A percentile compares a stretch with the other conserved stretches of the same genome.
Evolutionary conservation across 352 stramenopile genomes (phyloP).

Genomic region (Phytophthora crassamura): DNA sequence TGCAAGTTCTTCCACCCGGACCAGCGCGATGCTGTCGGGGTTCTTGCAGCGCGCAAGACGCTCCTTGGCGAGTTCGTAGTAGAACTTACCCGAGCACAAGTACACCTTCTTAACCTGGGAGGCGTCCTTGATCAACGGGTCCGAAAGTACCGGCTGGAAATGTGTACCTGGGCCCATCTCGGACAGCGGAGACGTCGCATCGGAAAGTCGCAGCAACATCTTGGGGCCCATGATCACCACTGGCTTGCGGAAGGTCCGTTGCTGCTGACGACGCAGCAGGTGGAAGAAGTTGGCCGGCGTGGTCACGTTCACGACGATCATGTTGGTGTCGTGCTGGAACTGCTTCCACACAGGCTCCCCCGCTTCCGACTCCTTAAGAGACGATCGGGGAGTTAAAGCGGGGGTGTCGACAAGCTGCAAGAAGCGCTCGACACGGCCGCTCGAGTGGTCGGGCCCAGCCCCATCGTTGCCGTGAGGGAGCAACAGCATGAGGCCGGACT

Average conservation of each 20-base stretch:
- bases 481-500: conserved; percentile 85
- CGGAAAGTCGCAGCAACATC: conserved; percentile 70
- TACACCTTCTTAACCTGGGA: conserved; percentile 73
- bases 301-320: conserved; percentile 86
- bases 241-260: conserved; percentile 77
- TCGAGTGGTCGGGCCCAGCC: conserved; percentile 89
- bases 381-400: conserved; percentile 45
- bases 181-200: conserved; percentile 70
- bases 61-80: conserved; percentile 85
- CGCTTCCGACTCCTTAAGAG: conserved; percentile 36
- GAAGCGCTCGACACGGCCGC: conserved; percentile 85
- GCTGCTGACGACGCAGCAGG: conserved; percentile 91
- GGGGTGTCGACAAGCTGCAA: conserved; percentile 86
- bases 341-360: conserved; percentile 52
- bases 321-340: conserved; percentile 81
- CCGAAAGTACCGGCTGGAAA: conserved; percentile 76
- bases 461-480: conserved; percentile 91
- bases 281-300: conserved; percentile 98
- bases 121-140: conserved; percentile 52
- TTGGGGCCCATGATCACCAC: conserved; percentile 83
- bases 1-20: conserved; percentile 85
- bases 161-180: conserved; percentile 62
- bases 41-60: conserved; percentile 53
- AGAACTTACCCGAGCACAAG: conserved; percentile 88
- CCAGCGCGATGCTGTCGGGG: conserved; percentile 63